Evolutionary conservation across 106 monocot genomes (phyloP).

Genomic region (Vanilla planifolia): DNA sequence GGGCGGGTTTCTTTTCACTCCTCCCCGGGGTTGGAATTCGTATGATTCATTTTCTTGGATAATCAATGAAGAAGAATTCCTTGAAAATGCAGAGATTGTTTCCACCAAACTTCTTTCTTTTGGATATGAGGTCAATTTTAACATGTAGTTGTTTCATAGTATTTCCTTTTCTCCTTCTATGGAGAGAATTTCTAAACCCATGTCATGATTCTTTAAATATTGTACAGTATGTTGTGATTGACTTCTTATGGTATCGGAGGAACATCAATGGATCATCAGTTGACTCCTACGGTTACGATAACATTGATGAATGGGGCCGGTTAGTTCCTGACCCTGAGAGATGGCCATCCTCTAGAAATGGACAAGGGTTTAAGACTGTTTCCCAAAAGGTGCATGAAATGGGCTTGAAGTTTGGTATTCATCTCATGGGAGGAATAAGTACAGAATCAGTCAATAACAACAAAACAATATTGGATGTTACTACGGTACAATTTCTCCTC

Average conservation of each 20-base stretch:
- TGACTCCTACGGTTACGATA: constrained; percentile 71
- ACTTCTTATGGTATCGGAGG: constrained; percentile 90
- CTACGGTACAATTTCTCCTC: constrained; percentile 41
- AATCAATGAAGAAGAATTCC: constrained; percentile 56
- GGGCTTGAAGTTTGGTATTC: constrained; percentile 95
- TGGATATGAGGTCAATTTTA: constrained; percentile 81
- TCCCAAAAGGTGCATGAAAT: constrained; percentile 71
- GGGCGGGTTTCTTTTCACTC: constrained; percentile 29
- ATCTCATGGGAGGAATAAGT: constrained; percentile 93
- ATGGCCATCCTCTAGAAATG: constrained; percentile 72
- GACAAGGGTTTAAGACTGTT: constrained; percentile 59
- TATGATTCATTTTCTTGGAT: constrained; percentile 96
- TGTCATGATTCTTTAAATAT: background rate
- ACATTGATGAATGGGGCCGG: constrained; percentile 76
- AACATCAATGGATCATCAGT: constrained; percentile 26
- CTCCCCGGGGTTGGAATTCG: constrained; percentile 96
- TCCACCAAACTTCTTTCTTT: constrained; percentile 43
- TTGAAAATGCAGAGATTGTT: constrained; percentile 66
- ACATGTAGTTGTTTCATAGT: background rate
- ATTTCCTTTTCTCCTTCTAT: background rate
- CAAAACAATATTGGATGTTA: constrained; percentile 64
- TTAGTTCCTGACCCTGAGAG: constrained; percentile 68
- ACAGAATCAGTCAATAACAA: constrained; percentile 46
- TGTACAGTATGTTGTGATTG: constrained; percentile 81
- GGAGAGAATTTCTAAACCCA: background rate